These are phyloP conservation scores for Sphaceloma murrayae DNA, from an alignment of 2,329 filamentous ascomycete species.

Conservation along the genomic window DNA sequence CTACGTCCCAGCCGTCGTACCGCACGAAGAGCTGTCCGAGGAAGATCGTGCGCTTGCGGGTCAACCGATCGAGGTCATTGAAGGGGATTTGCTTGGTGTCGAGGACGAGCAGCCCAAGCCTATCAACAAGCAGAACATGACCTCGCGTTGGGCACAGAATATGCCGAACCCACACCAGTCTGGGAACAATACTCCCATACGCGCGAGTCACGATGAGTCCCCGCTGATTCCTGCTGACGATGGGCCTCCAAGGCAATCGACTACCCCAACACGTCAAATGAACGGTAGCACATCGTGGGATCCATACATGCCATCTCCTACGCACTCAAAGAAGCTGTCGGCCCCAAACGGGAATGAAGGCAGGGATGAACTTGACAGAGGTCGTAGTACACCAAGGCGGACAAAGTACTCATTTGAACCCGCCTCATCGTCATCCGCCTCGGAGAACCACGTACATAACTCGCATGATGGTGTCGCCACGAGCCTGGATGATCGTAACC, in stretches of 20 bases:
- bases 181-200: slow-evolving; percentile 3
- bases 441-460: not conserved
- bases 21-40: slow-evolving; percentile 9
- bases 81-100: slow-evolving; percentile 10
- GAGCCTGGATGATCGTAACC: not conserved
- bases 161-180: slow-evolving; percentile 10
- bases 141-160: slow-evolving; percentile 8
- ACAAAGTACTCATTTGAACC: not conserved
- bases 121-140: slow-evolving; percentile 10
- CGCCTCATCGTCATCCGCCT: not conserved
- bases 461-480: not conserved
- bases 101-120: not conserved
- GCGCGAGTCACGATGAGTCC: not conserved
- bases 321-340: slow-evolving; percentile 1
- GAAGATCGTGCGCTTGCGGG: slow-evolving; percentile 13
- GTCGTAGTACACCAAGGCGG: not conserved
- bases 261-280: not conserved
- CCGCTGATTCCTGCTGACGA: slow-evolving; percentile 6
- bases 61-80: slow-evolving; percentile 8
- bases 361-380: not conserved
- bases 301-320: slow-evolving; percentile 7
- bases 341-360: not conserved
- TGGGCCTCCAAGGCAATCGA: not conserved
- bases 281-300: slow-evolving; percentile 1
- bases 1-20: slow-evolving; percentile 13